Evolutionary conservation across 1,284 basidiomycete species (phyloP).

Genomic region (Schizophyllum commune): DNA sequence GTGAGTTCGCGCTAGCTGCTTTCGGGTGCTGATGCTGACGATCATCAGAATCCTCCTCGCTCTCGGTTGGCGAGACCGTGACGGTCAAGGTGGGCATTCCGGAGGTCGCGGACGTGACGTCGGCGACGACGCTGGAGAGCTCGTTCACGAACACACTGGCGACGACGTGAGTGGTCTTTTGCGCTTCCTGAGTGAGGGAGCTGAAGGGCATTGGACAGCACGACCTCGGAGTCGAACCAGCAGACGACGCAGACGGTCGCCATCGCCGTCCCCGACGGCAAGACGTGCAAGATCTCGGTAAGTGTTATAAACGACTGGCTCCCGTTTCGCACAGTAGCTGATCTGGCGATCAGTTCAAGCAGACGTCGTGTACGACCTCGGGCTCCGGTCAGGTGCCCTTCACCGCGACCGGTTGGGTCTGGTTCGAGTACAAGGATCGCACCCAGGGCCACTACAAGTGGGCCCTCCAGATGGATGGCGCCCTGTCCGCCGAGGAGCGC

Average conservation of each 20-base stretch:
- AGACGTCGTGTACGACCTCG: background rate
- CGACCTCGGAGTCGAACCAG: background rate
- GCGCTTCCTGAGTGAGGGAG: background rate
- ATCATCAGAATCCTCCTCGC: background rate
- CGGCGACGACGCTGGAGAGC: background rate
- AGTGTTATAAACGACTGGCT: no score
- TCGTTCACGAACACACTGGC: slow-evolving; percentile 2
- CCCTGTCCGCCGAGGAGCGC: background rate
- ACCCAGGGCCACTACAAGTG: background rate
- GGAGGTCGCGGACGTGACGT: background rate
- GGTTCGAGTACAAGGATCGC: background rate
- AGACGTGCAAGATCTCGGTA: slow-evolving; percentile 4
- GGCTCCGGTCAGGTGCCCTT: background rate
- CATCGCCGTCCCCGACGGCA: background rate
- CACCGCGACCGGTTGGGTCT: background rate
- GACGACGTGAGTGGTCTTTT: background rate
- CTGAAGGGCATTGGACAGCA: background rate
- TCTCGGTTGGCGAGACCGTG: background rate
- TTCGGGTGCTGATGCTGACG: background rate
- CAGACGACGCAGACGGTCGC: background rate
- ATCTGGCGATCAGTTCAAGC: slow-evolving; percentile 1
- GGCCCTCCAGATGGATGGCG: background rate
- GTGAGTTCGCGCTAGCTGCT: background rate
- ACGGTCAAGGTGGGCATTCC: background rate
- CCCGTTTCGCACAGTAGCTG: no score